A percentile compares a stretch with the other conserved stretches of the same genome.
Conservation (phyloP, 2,329 filamentous ascomycete species). For the Penicillium sp. region DNA sequence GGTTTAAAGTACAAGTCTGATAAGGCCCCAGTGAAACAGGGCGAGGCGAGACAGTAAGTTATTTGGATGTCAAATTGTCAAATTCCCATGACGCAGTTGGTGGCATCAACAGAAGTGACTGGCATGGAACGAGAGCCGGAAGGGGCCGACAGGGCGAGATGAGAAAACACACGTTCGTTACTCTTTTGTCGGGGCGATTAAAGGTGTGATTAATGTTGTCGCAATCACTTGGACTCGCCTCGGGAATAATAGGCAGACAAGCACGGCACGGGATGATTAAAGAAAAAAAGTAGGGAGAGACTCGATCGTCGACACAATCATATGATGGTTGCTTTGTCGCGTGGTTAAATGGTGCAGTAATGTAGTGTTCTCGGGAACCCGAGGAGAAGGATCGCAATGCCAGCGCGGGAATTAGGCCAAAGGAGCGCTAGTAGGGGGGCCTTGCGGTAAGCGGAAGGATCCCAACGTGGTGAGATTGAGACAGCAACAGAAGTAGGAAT, state of each 20-base stretch:
- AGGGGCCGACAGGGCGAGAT: not conserved
- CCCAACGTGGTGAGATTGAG: not conserved
- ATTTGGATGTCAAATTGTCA: not conserved
- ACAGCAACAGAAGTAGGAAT: not conserved
- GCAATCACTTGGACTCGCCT: not conserved
- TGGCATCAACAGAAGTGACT: not conserved
- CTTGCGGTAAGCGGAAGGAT: not conserved
- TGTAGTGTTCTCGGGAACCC: slow-evolving; percentile 7
- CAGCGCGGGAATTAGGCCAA: not conserved
- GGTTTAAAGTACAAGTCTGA: not conserved
- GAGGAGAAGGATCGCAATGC: slow-evolving; percentile 5
- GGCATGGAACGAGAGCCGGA: slow-evolving; percentile 5
- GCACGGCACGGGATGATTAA: slow-evolving; percentile 7
- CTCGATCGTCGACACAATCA: slow-evolving; percentile 10
- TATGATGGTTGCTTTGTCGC: slow-evolving; percentile 14
- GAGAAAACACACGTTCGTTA: not conserved
- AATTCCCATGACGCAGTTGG: slow-evolving; percentile 14
- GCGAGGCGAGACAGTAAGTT: not conserved
- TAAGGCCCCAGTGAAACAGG: not conserved
- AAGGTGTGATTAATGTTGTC: not conserved
- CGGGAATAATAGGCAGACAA: slow-evolving; percentile 8
- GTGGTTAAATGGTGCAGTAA: not conserved
- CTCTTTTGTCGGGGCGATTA: not conserved
- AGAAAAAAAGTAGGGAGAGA: not conserved
- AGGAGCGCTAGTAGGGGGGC: slow-evolving; percentile 3